These are phyloP conservation scores for Talaromyces piceae DNA, from an alignment of 2,329 filamentous ascomycete species.

Conservation along the genomic window DNA sequence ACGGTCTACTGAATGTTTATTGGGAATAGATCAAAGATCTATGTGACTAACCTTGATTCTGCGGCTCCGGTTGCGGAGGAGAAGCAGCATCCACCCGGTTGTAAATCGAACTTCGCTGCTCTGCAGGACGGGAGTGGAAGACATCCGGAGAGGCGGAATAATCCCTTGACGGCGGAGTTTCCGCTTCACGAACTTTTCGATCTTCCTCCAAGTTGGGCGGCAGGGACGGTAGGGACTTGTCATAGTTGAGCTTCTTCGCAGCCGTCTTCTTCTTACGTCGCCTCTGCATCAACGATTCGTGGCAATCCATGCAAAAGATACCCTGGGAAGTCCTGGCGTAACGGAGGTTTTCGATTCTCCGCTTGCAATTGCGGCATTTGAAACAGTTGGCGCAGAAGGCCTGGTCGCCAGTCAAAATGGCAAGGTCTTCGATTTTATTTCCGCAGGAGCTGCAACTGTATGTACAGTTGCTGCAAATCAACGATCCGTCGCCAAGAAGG, in stretches of 20 bases:
- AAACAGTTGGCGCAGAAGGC: constrained; percentile 98
- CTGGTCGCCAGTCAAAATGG: constrained; percentile 94
- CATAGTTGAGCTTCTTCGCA: constrained; percentile 42
- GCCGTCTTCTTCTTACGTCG: constrained; percentile 67
- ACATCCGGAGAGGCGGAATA: constrained; percentile 47
- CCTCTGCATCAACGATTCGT: constrained; percentile 91
- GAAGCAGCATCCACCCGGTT: constrained; percentile 19
- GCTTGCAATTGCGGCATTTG: constrained; percentile 94
- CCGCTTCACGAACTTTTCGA: constrained; percentile 50
- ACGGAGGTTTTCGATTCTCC: constrained; percentile 95
- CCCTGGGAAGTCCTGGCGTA: constrained; percentile 97
- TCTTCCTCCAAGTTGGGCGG: constrained; percentile 63
- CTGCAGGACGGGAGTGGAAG: constrained; percentile 15
- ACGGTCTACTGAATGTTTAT: background rate
- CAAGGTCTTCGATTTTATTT: constrained; percentile 97
- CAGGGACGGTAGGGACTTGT: constrained; percentile 88
- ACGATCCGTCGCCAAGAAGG: constrained; percentile 89
- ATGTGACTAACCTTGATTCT: constrained; percentile 23
- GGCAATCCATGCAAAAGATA: constrained; percentile 99
- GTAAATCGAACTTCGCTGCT: constrained; percentile 16
- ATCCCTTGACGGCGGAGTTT: constrained; percentile 51
- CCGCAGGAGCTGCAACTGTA: constrained; percentile 96
- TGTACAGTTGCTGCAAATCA: constrained; percentile 99
- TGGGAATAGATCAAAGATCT: too few species aligned
- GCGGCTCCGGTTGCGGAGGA: constrained; percentile 18